Evolutionary conservation across 495 filamentous ascomycete genomes (phyloP), one percentile per base, ranked within the genome.

Genomic region (Rusavskia elegans): DNA sequence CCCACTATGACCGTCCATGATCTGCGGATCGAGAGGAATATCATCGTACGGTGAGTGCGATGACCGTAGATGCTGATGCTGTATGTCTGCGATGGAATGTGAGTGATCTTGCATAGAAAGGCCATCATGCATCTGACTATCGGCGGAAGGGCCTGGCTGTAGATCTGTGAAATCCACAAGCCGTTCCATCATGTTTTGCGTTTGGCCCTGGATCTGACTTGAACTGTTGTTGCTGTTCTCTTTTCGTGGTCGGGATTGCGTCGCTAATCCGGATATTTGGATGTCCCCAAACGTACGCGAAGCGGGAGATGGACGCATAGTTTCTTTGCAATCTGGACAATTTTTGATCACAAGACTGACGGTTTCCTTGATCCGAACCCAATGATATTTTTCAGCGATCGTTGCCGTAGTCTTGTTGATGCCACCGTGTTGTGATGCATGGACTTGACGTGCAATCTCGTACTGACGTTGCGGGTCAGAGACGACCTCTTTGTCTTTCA

Each of bases 361-460:
- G 0, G 90, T 97, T 64, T 96, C 90, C 64, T 97, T 98, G 69
- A 98, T 97, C 32, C 92, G 77, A n/a, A 93, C 89, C 92, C 92
- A 98, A 63, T 96, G 92, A 60, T 87, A 96, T 57, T 85, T 84
- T 64, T 95, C 84, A 2, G 92, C 89, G 56, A 98, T 95, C 20
- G 81, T 83, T 9, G 89, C 87, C 0, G 92, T 98, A 1, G 90
- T 96, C 68, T 95, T 97, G 73, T 98, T 98, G 67, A 98, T 97
- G 50, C 92, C 92, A 5, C 83, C 87, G 64, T 98, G 92, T n/a
- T 80, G 72, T 48, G 78, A 68, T 44, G 79, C 67, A 65, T 98
- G 92, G 13, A 88, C 73, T 36, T 72, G 68, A 36, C 81, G 71
- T 6, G 89, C 87, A 61, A 97, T 90, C 50, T 92, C 86, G 66